These are phyloP conservation scores for Paraphaeosphaeria sporulosa DNA, from an alignment of 2,329 filamentous ascomycete genomes.

Conservation along the genomic window DNA sequence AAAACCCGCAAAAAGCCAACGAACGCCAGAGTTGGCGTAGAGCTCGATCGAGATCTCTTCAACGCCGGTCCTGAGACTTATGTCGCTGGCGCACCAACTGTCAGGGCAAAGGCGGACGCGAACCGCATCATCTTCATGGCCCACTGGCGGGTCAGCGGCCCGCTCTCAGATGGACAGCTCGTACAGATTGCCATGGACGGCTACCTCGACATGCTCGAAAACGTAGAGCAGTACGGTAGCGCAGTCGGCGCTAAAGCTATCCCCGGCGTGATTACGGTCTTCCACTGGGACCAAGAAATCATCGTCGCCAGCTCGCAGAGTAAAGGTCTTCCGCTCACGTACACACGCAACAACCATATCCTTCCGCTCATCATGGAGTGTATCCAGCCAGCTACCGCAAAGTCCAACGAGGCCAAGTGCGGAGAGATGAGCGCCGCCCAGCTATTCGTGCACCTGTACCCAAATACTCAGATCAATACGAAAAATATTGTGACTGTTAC, in stretches of 20 bases:
- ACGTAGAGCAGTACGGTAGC: background rate
- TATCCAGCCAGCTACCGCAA: background rate
- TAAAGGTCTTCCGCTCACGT: background rate
- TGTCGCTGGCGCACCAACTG: background rate
- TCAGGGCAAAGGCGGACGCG: background rate
- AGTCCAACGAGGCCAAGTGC: conserved; percentile 7
- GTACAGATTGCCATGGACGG: conserved; percentile 9
- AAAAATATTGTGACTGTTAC: conserved; percentile 1
- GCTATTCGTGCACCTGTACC: conserved; percentile 1
- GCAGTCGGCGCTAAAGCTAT: background rate
- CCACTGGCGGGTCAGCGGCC: background rate
- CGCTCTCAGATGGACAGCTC: background rate
- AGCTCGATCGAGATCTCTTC: background rate
- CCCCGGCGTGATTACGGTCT: conserved; percentile 5
- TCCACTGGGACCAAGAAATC: conserved; percentile 3
- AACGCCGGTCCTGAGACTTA: background rate
- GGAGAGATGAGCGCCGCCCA: conserved; percentile 12
- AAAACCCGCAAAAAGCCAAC: background rate
- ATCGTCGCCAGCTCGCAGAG: conserved; percentile 9
- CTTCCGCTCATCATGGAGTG: background rate
- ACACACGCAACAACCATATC: background rate
- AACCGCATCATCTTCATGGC: conserved; percentile 8
- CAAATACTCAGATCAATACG: background rate
- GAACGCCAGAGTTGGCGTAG: conserved; percentile 2
- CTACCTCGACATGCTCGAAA: background rate